Conservation (phyloP, 192 early-diverging fungal species). For the Coemansia sp. region DNA sequence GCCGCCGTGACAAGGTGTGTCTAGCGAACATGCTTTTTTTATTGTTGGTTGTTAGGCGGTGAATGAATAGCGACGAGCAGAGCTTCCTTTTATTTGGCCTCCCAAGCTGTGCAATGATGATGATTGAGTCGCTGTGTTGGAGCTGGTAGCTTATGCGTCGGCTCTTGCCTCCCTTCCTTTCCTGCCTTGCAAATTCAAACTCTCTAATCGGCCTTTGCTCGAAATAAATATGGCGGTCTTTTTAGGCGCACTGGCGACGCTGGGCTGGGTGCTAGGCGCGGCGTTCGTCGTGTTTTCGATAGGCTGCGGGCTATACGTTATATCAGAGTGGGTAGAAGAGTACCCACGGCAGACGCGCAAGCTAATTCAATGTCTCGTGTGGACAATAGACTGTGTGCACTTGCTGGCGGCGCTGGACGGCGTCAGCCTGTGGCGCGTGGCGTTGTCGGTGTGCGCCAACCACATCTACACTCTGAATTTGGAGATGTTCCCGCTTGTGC, state of each 20-base stretch:
- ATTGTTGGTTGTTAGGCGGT: no score
- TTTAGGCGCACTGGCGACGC: constrained; percentile 20
- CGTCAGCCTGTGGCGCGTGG: constrained; percentile 68
- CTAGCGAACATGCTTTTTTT: background rate
- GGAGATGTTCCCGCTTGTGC: constrained; percentile 81
- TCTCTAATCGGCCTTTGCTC: background rate
- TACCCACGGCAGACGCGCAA: constrained; percentile 35
- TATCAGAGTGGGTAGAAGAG: constrained; percentile 56
- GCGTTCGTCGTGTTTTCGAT: constrained; percentile 45
- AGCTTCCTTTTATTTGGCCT: no score
- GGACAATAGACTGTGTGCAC: constrained; percentile 71
- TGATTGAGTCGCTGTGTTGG: no score
- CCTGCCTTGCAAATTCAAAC: background rate
- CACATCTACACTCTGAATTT: constrained; percentile 82
- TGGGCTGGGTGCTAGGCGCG: constrained; percentile 23
- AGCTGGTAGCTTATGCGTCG: background rate
- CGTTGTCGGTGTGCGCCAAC: constrained; percentile 77
- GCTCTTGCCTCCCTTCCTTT: background rate
- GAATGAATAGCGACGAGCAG: no score
- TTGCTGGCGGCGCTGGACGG: constrained; percentile 79
- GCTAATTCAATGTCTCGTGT: constrained; percentile 27
- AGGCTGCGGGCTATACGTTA: constrained; percentile 47
- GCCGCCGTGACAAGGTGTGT: background rate
- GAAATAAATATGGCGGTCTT: constrained; percentile 12
- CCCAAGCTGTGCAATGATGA: no score